Base-by-base conservation (phyloP, 441 rosid species). In the Aquilaria agallochum region DNA sequence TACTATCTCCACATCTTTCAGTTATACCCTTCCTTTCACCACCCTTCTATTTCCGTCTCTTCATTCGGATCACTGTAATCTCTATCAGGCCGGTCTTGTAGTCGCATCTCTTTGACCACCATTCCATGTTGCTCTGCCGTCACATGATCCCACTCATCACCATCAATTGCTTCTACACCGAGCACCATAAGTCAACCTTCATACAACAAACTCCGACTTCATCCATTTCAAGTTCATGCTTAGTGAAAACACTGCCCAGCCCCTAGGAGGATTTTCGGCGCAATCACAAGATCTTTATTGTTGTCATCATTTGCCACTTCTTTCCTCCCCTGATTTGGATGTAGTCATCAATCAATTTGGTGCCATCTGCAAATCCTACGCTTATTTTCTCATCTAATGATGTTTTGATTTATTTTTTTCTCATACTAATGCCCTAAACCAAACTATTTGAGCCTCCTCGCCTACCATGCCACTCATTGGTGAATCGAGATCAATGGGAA, bases 191-290 rank as follows among this genome's bases (percentile, higher is more conserved):
- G 66, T 94, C 99, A 6, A 97, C 97, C 14, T 94, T 94, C 62
- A 62, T 89, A 6, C 65, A 83, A 61, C 96, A 89, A 97, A 91
- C 2, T 71, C 88, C 11, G 96, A 97, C 42, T 80, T 86, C 32
- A 92, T 94, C 69, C 89, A 84, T 52, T 91, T 94, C 79, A 86
- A 85, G 66, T 94, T 89, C 80, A 65, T 94, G 40, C 88, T 91
- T 51, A 97, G 97, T 31, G 99, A 20, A 96, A 31, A 74, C 86
- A 9, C 97, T 95, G 14, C 90, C 99, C 5, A 83, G 89, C 70
- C 99, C 97, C 9, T 94, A 97, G 97, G 99, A 95, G 68, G 96
- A 95, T 75, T 95, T 95, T 72, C 99, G 89, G 76, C 82, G 94
- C 55, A 80, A 89, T 71, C 94, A 97, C 65, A 95, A 95, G 84